Conservation (phyloP, 768 basidiomycete species). For the Termitomyces sp. region DNA sequence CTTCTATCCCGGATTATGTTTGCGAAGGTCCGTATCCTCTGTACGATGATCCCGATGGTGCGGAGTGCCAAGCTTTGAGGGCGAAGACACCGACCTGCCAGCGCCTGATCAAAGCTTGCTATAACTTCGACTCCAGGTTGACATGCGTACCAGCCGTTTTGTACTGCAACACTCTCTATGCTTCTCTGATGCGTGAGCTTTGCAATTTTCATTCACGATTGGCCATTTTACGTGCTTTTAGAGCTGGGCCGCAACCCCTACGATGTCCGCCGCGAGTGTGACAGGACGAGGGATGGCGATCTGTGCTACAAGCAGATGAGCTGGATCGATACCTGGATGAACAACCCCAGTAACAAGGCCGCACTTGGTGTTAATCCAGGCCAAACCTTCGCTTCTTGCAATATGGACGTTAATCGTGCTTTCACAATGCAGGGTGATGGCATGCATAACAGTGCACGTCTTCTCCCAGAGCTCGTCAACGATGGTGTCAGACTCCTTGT, state of each 20-base stretch:
- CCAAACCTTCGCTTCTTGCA: constrained; percentile 64
- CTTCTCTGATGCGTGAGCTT: constrained; percentile 61
- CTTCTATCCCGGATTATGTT: constrained; percentile 73
- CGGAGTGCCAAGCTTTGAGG: constrained; percentile 58
- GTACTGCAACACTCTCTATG: constrained; percentile 77
- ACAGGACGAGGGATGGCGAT: constrained; percentile 60
- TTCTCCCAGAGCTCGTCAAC: constrained; percentile 78
- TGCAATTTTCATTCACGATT: not conserved
- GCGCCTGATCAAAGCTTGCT: constrained; percentile 66
- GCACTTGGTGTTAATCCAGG: constrained; percentile 66
- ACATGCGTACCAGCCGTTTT: constrained; percentile 68
- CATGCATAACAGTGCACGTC: constrained; percentile 72
- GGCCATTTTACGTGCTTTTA: constrained; percentile 17
- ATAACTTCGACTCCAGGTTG: constrained; percentile 51
- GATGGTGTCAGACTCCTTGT: constrained; percentile 80
- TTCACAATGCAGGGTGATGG: constrained; percentile 83
- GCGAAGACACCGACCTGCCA: constrained; percentile 71
- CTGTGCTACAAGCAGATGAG: constrained; percentile 76
- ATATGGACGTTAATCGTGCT: constrained; percentile 72
- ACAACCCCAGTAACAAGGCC: constrained; percentile 69
- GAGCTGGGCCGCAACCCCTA: constrained; percentile 83
- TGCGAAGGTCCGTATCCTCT: constrained; percentile 82
- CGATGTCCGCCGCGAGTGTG: constrained; percentile 75
- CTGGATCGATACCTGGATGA: constrained; percentile 90
- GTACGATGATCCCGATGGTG: constrained; percentile 62